These are phyloP conservation scores for Tuber magnatum DNA, from an alignment of 495 filamentous ascomycete genomes.

Conservation along the genomic window DNA sequence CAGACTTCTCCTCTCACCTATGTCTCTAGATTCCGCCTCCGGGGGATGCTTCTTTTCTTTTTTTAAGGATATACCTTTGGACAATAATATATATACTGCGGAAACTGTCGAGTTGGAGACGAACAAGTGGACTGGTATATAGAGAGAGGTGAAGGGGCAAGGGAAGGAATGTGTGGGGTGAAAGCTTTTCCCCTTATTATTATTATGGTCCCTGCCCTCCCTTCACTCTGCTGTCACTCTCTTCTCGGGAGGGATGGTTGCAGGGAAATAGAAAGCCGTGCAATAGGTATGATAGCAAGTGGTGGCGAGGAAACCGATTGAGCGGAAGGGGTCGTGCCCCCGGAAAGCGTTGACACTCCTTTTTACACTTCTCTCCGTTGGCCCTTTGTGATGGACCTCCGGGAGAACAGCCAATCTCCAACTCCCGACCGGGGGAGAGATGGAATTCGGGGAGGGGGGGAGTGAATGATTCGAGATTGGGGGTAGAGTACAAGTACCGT, in stretches of 20 bases:
- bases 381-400: neutral
- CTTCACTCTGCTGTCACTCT: neutral
- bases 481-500: neutral
- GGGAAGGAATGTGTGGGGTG: constrained; percentile 11
- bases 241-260: neutral
- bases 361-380: neutral
- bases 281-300: neutral
- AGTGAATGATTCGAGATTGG: neutral
- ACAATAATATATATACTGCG: constrained; percentile 17
- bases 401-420: neutral
- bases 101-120: constrained; percentile 32
- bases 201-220: constrained; percentile 16
- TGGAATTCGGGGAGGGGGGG: neutral
- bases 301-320: neutral
- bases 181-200: constrained; percentile 19
- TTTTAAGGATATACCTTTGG: neutral
- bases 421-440: neutral
- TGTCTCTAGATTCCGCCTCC: neutral
- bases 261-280: neutral
- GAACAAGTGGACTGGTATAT: constrained; percentile 31
- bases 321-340: neutral
- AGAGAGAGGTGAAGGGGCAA: constrained; percentile 10
- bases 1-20: neutral
- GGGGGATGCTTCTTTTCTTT: constrained; percentile 15
- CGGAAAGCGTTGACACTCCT: neutral